Conservation (phyloP, 257 asterid species). For the Plantago ovata region DNA sequence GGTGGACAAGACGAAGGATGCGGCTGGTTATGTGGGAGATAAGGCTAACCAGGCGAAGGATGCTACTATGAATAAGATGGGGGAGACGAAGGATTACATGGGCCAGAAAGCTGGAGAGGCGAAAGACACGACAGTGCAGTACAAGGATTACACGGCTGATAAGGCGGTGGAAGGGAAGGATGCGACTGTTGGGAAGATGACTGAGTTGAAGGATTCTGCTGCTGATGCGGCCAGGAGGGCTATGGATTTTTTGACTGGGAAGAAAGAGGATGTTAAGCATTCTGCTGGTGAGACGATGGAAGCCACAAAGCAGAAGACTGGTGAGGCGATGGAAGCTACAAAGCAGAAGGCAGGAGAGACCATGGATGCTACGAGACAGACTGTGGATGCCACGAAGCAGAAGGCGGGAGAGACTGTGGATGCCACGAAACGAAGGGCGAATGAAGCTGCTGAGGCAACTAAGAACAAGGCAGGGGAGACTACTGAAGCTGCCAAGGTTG, state of each 20-base stretch:
- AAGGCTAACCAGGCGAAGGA: slow-evolving; percentile 27
- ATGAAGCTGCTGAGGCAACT: slow-evolving; percentile 30
- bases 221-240: slow-evolving; percentile 53
- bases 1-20: slow-evolving; percentile 8
- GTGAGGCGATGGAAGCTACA: slow-evolving; percentile 10
- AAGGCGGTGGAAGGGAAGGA: slow-evolving; percentile 62
- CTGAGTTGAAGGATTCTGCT: slow-evolving; percentile 54
- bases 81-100: slow-evolving; percentile 7
- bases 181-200: slow-evolving; percentile 36
- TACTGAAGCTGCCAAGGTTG: slow-evolving; percentile 53
- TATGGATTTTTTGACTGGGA: slow-evolving; percentile 59
- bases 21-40: slow-evolving; percentile 19
- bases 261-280: slow-evolving; percentile 53
- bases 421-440: slow-evolving; percentile 34
- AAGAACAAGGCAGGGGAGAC: slow-evolving; percentile 31
- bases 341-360: slow-evolving; percentile 27
- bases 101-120: slow-evolving; percentile 22
- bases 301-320: slow-evolving; percentile 26
- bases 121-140: slow-evolving; percentile 22
- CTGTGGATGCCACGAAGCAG: slow-evolving; percentile 15
- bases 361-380: background rate
- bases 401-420: slow-evolving; percentile 29
- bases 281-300: slow-evolving; percentile 32
- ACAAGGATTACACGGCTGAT: slow-evolving; percentile 38
- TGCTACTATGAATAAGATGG: background rate